Base-by-base conservation (phyloP, 257 asterid species). In the Petunia secreta region DNA sequence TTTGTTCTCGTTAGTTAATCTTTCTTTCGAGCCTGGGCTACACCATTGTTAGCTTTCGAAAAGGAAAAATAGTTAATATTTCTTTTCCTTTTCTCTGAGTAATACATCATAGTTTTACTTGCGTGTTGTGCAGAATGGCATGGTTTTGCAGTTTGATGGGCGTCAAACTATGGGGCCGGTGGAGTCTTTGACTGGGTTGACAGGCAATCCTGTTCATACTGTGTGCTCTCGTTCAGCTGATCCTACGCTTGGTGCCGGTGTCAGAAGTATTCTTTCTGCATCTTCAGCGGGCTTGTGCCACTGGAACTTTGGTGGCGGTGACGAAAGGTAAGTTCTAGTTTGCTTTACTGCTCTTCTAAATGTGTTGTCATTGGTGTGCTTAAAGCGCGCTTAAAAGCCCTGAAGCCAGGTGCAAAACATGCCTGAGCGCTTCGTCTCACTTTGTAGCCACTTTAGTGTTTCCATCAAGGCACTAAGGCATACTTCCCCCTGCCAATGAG, bases 221-320 rank as follows among this genome's bases (percentile, higher is more conserved):
- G 59, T 96, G 36, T 83, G 84, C 83, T 87, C 96, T 67, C 89
- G 91, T 85, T 76, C 91, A 80, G 80, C 87, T 11, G 81, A 85
- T 83, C 78, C 87, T 43, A 67, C 91, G 80, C 73, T 68, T 66
- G 55, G 79, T 82, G 73, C 89, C 41, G 89, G 92, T 73, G 46
- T 55, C 50, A 88, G 89, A 85, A 87, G 94, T 71, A 87, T 94
- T 81, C 90, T 96, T 75, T 87, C 93, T 81, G 98, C 99, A 80
- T 96, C 99, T 67, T 92, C 99, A 50, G 88, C 81, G 84, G 99
- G 99, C 68, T 77, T 96, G 79, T 96, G 97, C 80, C 92, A 88
- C 77, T 94, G 97, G 95, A 87, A 91, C 86, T 96, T 96, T 65
- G 97, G 90, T 65, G 65, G 84, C 79, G 38, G 77, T 75, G 90